phyloP scores from a whole-genome alignment of 331 rosid genomes.

The Dryas integrifolia region DNA sequence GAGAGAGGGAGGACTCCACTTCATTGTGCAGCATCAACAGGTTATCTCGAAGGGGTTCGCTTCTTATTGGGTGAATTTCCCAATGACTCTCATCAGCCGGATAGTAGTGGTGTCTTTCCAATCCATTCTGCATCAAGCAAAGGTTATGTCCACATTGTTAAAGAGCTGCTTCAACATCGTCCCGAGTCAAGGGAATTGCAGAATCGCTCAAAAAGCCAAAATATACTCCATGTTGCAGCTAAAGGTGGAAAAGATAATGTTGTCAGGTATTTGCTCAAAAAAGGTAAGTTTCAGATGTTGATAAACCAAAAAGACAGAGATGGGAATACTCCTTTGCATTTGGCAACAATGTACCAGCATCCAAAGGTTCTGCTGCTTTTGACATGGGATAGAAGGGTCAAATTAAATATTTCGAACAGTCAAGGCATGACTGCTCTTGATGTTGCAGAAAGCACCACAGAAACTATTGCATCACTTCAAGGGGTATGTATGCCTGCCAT shows the following conservation, averaged over 20 bases:
- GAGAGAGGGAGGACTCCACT: conserved; percentile 12
- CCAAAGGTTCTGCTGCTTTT: conserved; percentile 17
- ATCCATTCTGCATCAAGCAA: conserved; percentile 32
- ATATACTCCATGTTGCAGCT: conserved; percentile 36
- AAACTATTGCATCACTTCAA: not conserved
- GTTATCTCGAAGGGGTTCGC: conserved; percentile 21
- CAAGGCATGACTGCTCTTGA: conserved; percentile 27
- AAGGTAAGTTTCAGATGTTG: not conserved
- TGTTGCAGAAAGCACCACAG: not conserved
- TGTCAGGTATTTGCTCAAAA: conserved; percentile 1
- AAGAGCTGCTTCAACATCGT: conserved; percentile 13
- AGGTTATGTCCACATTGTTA: conserved; percentile 19
- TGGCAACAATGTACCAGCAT: conserved; percentile 16
- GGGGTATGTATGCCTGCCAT: conserved; percentile 5
- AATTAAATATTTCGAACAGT: not conserved
- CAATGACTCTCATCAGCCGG: not conserved
- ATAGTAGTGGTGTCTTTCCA: conserved; percentile 11
- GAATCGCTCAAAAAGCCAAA: not conserved
- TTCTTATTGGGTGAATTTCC: not conserved
- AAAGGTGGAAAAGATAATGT: conserved; percentile 9
- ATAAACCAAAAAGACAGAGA: conserved; percentile 18
- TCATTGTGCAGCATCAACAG: conserved; percentile 23
- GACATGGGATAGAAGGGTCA: conserved; percentile 13
- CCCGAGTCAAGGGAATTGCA: conserved; percentile 9
- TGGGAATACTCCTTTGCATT: conserved; percentile 34